These are phyloP conservation scores for Ocimum tenuiflorum DNA, from an alignment of 257 asterid genomes.

Conservation along the genomic window DNA sequence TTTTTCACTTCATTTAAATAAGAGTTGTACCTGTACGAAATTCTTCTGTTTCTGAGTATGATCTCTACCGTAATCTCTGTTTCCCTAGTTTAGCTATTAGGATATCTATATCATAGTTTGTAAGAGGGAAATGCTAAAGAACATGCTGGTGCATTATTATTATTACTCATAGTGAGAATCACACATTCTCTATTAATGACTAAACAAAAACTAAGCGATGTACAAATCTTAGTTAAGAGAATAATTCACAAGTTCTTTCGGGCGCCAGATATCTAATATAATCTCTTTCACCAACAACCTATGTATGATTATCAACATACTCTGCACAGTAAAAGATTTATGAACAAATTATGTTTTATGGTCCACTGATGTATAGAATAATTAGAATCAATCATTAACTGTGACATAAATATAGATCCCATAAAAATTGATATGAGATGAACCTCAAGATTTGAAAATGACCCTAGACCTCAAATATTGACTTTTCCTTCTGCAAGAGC, in stretches of 20 bases:
- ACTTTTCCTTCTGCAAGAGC: slow-evolving; percentile 72
- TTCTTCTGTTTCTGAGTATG: too few relatives aligned
- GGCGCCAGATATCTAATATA: background rate
- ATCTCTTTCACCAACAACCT: background rate
- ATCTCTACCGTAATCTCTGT: too few relatives aligned
- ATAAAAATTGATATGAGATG: background rate
- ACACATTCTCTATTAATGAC: background rate
- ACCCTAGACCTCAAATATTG: slow-evolving; percentile 64
- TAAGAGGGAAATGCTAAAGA: background rate
- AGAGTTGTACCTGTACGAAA: too few relatives aligned
- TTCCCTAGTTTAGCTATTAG: too few relatives aligned
- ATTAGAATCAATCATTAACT: background rate
- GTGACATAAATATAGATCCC: background rate
- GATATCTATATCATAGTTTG: background rate
- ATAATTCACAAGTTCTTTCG: background rate
- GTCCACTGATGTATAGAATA: slow-evolving; percentile 9
- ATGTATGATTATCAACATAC: background rate
- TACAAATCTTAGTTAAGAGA: background rate
- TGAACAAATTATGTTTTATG: background rate
- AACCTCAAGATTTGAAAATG: slow-evolving; percentile 20
- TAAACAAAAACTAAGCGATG: background rate
- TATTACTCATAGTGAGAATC: background rate
- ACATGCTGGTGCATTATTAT: background rate
- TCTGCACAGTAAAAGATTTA: background rate
- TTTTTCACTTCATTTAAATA: too few relatives aligned